phyloP scores from a whole-genome alignment of 1,284 basidiomycete genomes.

The Trichosporon ovoides region DNA sequence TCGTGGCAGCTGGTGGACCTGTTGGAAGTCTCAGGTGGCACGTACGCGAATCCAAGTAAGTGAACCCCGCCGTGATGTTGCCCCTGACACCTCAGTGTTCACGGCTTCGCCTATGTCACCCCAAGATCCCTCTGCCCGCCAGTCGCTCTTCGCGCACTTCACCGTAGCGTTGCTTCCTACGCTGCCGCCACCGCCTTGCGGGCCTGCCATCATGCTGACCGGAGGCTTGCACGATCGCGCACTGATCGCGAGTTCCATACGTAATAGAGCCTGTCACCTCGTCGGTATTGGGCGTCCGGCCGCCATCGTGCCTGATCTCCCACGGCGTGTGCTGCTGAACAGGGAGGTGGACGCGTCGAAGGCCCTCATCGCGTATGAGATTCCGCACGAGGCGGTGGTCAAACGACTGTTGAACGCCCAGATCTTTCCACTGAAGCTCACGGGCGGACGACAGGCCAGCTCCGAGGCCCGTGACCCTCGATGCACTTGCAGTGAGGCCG shows the following conservation, averaged over 20 bases:
- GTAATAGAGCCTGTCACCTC: constrained; percentile 35
- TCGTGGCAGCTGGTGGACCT: constrained; percentile 53
- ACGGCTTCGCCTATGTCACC: neutral
- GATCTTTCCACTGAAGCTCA: neutral
- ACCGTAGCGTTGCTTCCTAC: constrained; percentile 34
- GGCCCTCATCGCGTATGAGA: constrained; percentile 28
- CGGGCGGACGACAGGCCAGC: neutral
- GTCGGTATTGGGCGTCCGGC: constrained; percentile 42
- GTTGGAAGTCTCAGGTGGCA: constrained; percentile 46
- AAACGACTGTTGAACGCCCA: neutral
- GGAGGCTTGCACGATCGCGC: constrained; percentile 39
- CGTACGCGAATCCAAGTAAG: constrained; percentile 36
- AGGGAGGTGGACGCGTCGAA: constrained; percentile 18
- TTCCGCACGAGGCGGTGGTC: constrained; percentile 17
- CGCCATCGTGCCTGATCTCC: constrained; percentile 34
- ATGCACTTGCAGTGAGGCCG: neutral
- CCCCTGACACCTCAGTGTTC: constrained; percentile 17
- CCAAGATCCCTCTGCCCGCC: constrained; percentile 22
- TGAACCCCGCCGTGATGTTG: constrained; percentile 2
- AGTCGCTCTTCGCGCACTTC: constrained; percentile 43
- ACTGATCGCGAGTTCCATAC: constrained; percentile 32
- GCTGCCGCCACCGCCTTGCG: constrained; percentile 31
- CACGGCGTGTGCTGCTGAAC: constrained; percentile 32
- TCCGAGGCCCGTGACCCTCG: neutral
- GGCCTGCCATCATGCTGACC: constrained; percentile 43